These are phyloP conservation scores for Tilletia walkeri DNA, from an alignment of 1,284 basidiomycete genomes.

Conservation along the genomic window DNA sequence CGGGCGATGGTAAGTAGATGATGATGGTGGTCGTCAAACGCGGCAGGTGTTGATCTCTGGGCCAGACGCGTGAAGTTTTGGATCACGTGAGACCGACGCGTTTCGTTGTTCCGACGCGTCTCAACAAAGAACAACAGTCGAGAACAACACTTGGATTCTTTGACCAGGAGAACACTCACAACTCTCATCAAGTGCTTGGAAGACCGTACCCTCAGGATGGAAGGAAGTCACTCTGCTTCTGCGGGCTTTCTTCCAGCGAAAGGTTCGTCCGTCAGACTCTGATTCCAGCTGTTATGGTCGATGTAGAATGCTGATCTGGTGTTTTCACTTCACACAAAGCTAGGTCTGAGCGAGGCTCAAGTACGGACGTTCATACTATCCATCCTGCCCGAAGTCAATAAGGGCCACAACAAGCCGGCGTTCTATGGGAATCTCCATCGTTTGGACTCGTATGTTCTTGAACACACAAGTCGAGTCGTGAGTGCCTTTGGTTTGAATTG, in stretches of 20 bases:
- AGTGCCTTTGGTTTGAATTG: not conserved
- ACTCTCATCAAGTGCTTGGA: not conserved
- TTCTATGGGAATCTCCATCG: not conserved
- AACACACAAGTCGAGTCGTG: not conserved
- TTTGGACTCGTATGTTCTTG: conserved; percentile 10
- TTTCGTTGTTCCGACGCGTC: not conserved
- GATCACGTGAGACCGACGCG: not conserved
- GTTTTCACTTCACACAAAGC: not conserved
- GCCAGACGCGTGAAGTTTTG: not conserved
- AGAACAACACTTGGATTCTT: conserved; percentile 2
- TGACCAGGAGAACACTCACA: not conserved
- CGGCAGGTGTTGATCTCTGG: not conserved
- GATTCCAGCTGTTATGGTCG: not conserved
- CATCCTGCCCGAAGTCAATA: not conserved
- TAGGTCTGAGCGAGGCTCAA: not conserved
- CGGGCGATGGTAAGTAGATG: not conserved
- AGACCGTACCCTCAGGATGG: too few species aligned
- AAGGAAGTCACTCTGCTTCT: too few species aligned
- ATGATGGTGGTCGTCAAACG: not conserved
- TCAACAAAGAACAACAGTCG: not conserved
- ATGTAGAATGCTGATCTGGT: not conserved
- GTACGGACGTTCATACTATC: not conserved
- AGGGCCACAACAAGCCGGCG: not conserved
- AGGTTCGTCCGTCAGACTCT: not conserved
- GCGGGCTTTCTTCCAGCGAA: not conserved